phyloP scores from a whole-genome alignment of 1,139 yeast species.

The Yamadazyma sp. region DNA sequence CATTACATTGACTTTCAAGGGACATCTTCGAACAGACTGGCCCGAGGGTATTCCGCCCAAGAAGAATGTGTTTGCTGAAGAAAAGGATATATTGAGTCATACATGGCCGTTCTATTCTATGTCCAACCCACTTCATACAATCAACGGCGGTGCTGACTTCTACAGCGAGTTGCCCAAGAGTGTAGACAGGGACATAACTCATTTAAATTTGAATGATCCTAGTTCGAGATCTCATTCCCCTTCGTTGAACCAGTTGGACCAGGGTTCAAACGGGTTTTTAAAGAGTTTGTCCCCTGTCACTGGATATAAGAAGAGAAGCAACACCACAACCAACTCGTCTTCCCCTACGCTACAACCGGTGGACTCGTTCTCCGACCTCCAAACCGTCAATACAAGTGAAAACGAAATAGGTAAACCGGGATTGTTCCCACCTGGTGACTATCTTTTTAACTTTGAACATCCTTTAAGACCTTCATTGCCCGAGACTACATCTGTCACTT shows the following conservation, averaged over 20 bases:
- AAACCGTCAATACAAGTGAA: slow-evolving; percentile 17
- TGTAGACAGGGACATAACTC: slow-evolving; percentile 30
- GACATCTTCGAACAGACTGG: slow-evolving; percentile 87
- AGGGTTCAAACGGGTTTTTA: slow-evolving; percentile 19
- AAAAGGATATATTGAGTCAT: slow-evolving; percentile 68
- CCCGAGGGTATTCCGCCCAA: slow-evolving; percentile 98
- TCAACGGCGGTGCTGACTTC: slow-evolving; percentile 60
- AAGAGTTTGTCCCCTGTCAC: slow-evolving; percentile 16
- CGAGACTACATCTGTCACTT: slow-evolving; percentile 74
- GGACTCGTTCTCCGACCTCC: slow-evolving; percentile 18
- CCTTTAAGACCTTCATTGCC: slow-evolving; percentile 82
- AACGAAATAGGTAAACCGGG: slow-evolving; percentile 29
- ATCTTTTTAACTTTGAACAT: slow-evolving; percentile 87
- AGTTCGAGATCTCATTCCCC: slow-evolving; percentile 23
- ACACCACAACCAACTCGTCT: slow-evolving; percentile 20
- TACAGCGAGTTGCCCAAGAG: slow-evolving; percentile 35
- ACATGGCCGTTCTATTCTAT: slow-evolving; percentile 86
- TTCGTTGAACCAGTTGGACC: slow-evolving; percentile 11
- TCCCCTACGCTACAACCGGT: slow-evolving; percentile 26
- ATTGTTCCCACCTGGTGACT: slow-evolving; percentile 72
- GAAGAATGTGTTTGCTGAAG: slow-evolving; percentile 62
- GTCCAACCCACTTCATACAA: slow-evolving; percentile 25
- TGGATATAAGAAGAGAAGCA: slow-evolving; percentile 38
- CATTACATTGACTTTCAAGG: slow-evolving; percentile 67
- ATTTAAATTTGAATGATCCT: slow-evolving; percentile 31